phyloP scores from a whole-genome alignment of 805 yeast genomes.

The Ogataea pilisensis region DNA sequence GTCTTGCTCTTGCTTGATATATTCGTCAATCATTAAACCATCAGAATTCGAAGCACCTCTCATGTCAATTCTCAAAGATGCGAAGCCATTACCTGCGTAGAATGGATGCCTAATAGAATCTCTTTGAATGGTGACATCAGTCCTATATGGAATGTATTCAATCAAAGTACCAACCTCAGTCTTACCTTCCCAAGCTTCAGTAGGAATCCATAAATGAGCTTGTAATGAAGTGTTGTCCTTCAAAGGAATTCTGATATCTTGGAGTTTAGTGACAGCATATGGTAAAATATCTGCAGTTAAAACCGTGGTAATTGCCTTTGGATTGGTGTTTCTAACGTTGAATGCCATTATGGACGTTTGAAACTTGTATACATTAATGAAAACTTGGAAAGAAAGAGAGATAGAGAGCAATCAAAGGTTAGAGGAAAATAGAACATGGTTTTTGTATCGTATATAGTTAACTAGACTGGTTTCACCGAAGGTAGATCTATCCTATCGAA shows the following conservation, averaged over 20 bases:
- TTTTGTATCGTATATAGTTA: too few relatives aligned
- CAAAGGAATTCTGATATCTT: conserved; percentile 35
- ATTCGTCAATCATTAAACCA: conserved; percentile 38
- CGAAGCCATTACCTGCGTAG: conserved; percentile 44
- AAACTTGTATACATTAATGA: not conserved
- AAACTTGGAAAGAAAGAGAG: too few relatives aligned
- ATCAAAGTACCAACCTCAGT: conserved; percentile 35
- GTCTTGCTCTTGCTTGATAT: conserved; percentile 40
- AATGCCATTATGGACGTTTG: conserved; percentile 33
- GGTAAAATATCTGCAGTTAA: conserved; percentile 25
- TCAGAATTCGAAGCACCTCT: conserved; percentile 43
- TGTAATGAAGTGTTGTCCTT: conserved; percentile 36
- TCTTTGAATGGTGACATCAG: conserved; percentile 42
- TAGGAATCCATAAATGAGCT: conserved; percentile 44
- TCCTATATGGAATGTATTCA: conserved; percentile 44
- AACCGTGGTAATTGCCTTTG: conserved; percentile 15
- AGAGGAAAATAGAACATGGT: too few relatives aligned
- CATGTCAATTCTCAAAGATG: conserved; percentile 43
- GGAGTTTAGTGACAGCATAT: conserved; percentile 29
- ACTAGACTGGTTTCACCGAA: too few relatives aligned
- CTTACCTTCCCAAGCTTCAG: conserved; percentile 27
- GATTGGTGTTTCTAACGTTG: conserved; percentile 35
- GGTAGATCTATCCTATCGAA: too few relatives aligned
- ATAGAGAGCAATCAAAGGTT: too few relatives aligned
- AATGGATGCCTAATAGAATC: conserved; percentile 43